Conservation (phyloP, 1,284 basidiomycete species). For the Ustilago lituana region DNA sequence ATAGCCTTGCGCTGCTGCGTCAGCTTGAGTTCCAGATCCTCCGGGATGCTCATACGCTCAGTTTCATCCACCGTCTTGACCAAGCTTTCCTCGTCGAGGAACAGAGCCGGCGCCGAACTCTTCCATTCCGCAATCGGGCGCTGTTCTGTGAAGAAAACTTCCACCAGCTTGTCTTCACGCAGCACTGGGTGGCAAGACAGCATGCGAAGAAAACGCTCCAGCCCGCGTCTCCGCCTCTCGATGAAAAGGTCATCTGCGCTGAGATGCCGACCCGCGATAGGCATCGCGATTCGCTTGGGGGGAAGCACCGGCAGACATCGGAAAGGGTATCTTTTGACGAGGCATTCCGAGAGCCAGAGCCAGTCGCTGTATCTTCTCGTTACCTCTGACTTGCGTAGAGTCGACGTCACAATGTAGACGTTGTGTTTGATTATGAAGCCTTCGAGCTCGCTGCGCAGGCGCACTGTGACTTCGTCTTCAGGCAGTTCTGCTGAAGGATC, state of each 20-base stretch:
- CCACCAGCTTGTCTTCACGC: constrained; percentile 43
- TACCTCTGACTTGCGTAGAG: constrained; percentile 34
- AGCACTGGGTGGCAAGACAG: constrained; percentile 43
- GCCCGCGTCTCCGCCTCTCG: constrained; percentile 37
- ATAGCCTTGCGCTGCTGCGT: constrained; percentile 42
- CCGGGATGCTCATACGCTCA: constrained; percentile 45
- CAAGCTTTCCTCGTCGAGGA: constrained; percentile 44
- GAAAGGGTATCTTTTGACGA: constrained; percentile 54
- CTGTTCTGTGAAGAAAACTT: constrained; percentile 44
- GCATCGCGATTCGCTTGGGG: constrained; percentile 49
- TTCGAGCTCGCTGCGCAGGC: constrained; percentile 41
- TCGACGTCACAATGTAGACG: constrained; percentile 45
- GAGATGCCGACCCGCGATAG: constrained; percentile 42
- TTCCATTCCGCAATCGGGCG: constrained; percentile 37
- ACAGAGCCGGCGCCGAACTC: constrained; percentile 39
- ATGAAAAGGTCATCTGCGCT: constrained; percentile 47
- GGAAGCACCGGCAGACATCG: constrained; percentile 51
- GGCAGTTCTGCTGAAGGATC: constrained; percentile 41
- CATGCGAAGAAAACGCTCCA: constrained; percentile 46
- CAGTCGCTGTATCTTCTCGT: constrained; percentile 55
- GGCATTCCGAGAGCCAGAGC: constrained; percentile 49
- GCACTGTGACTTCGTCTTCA: constrained; percentile 36
- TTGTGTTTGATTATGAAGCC: constrained; percentile 55
- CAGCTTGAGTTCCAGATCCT: constrained; percentile 44
- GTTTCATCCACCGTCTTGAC: constrained; percentile 41